These are phyloP conservation scores for Trypanosoma platydactyli DNA, from an alignment of 208 protist genomes.

Conservation along the genomic window DNA sequence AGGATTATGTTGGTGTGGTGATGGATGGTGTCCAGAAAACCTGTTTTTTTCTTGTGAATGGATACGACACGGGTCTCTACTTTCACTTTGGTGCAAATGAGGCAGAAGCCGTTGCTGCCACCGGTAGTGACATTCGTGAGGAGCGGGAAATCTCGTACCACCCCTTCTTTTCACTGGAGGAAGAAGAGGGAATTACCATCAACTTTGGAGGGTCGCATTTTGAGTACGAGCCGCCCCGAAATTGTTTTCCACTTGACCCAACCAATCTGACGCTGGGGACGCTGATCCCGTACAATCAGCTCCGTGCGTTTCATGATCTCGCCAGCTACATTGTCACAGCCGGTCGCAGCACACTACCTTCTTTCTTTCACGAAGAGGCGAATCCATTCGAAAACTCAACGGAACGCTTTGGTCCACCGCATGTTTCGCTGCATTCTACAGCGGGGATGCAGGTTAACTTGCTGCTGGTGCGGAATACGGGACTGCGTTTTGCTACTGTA, in stretches of 20 bases:
- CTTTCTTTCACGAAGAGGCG: constrained; percentile 85
- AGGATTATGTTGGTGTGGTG: constrained; percentile 84
- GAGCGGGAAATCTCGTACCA: constrained; percentile 44
- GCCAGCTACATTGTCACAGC: constrained; percentile 66
- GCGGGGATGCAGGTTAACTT: constrained; percentile 71
- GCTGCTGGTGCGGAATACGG: constrained; percentile 75
- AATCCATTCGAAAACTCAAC: constrained; percentile 80
- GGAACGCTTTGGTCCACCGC: constrained; percentile 76
- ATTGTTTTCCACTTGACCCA: constrained; percentile 83
- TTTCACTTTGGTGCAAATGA: constrained; percentile 57
- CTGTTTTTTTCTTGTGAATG: constrained; percentile 79
- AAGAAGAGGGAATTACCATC: constrained; percentile 62
- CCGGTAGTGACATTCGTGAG: constrained; percentile 15
- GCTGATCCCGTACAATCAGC: constrained; percentile 85
- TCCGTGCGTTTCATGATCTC: constrained; percentile 87
- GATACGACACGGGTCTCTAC: constrained; percentile 36
- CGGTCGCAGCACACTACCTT: constrained; percentile 60
- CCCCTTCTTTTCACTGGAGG: constrained; percentile 72
- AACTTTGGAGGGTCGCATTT: constrained; percentile 90
- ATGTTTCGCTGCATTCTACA: constrained; percentile 77
- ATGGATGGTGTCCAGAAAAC: constrained; percentile 57
- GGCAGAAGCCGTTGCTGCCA: constrained; percentile 28
- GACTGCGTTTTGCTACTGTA: constrained; percentile 70
- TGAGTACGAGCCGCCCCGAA: constrained; percentile 71
- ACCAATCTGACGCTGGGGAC: constrained; percentile 70